phyloP scores from a whole-genome alignment of 352 stramenopile species.

The Phytophthora colocasiae region DNA sequence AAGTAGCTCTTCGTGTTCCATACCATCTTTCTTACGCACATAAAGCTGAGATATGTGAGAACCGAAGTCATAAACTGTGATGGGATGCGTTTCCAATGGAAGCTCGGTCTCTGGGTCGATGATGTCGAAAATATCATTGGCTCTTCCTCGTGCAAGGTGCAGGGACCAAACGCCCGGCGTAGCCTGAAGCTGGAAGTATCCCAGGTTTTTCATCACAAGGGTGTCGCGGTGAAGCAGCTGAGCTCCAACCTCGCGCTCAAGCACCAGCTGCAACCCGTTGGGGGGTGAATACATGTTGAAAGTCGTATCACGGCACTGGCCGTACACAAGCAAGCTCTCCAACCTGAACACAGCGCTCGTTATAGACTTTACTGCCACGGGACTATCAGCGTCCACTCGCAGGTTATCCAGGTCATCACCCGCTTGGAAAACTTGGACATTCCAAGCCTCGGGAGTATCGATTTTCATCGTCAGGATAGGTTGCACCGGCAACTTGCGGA shows the following conservation, averaged over 20 bases:
- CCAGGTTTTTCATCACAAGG: conserved; percentile 99
- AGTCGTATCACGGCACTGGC: conserved; percentile 90
- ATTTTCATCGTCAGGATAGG: conserved; percentile 94
- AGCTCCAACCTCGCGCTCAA: conserved; percentile 77
- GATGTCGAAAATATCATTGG: conserved; percentile 82
- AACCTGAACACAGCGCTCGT: conserved; percentile 85
- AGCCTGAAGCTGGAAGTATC: conserved; percentile 99
- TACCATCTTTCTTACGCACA: conserved; percentile 92
- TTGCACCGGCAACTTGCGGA: conserved; percentile 82
- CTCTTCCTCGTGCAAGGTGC: conserved; percentile 84
- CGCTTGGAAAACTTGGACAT: conserved; percentile 84
- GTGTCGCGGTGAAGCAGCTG: conserved; percentile 91
- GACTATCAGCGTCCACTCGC: conserved; percentile 69
- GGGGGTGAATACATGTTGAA: conserved; percentile 82
- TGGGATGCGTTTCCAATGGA: conserved; percentile 40
- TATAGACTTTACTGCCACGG: conserved; percentile 57
- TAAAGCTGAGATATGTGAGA: conserved; percentile 88
- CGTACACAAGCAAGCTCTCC: conserved; percentile 92
- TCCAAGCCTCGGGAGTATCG: conserved; percentile 93
- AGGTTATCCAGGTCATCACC: conserved; percentile 94
- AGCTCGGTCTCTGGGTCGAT: conserved; percentile 59
- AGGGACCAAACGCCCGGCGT: conserved; percentile 96
- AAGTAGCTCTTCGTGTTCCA: conserved; percentile 79
- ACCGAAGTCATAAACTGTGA: conserved; percentile 89
- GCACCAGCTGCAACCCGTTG: conserved; percentile 92